These are phyloP conservation scores for Ascoidea rubescens DNA, from an alignment of 805 yeast species.

Conservation along the genomic window DNA sequence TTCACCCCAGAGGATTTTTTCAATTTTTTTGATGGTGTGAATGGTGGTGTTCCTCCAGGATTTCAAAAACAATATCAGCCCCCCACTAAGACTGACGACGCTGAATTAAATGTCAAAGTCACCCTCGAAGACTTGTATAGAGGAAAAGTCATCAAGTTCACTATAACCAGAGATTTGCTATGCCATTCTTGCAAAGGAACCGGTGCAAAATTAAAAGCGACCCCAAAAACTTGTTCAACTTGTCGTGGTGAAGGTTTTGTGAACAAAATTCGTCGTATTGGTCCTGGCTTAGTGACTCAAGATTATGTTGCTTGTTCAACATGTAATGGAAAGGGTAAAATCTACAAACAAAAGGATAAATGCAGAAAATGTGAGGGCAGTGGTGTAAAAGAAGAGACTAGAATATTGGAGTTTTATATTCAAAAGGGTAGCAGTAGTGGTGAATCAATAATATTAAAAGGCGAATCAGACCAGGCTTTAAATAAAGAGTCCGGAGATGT, in stretches of 20 bases:
- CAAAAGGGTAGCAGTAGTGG: constrained; percentile 54
- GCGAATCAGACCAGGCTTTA: constrained; percentile 67
- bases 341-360: constrained; percentile 46
- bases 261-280: constrained; percentile 46
- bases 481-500: constrained; percentile 73
- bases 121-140: constrained; percentile 62
- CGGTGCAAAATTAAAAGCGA: constrained; percentile 56
- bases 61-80: constrained; percentile 2
- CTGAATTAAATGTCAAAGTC: constrained; percentile 47
- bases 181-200: constrained; percentile 66
- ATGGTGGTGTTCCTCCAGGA: constrained; percentile 11
- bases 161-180: constrained; percentile 55
- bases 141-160: constrained; percentile 68
- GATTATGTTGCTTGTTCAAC: constrained; percentile 44
- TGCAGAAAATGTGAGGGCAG: constrained; percentile 70
- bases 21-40: constrained; percentile 45
- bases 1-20: constrained; percentile 67
- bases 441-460: constrained; percentile 45
- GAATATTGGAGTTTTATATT: constrained; percentile 64
- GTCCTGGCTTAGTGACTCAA: constrained; percentile 63
- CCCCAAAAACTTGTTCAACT: constrained; percentile 36
- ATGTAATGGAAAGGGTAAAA: constrained; percentile 62
- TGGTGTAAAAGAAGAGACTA: constrained; percentile 46
- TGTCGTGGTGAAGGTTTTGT: constrained; percentile 67
- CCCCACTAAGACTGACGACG: constrained; percentile 44